Evolutionary conservation across 2,329 filamentous ascomycete genomes (phyloP).

Genomic region (Zelopaecilomyces penicillatus): DNA sequence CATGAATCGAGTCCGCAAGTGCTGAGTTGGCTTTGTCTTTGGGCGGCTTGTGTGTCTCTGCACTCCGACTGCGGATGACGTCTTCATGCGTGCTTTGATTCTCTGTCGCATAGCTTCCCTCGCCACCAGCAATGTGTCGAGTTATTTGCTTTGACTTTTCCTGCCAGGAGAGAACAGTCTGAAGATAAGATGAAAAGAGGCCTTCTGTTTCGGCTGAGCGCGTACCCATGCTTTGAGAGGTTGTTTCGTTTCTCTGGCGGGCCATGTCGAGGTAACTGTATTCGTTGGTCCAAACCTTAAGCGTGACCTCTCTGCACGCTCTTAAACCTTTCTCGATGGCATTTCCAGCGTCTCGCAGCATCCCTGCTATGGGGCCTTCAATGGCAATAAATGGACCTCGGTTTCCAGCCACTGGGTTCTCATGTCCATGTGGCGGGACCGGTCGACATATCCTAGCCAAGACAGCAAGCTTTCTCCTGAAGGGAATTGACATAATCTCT

Average conservation of each 20-base stretch:
- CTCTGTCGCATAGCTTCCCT: neutral
- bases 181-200: conserved; percentile 53
- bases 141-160: conserved; percentile 63
- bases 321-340: conserved; percentile 57
- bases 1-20: conserved; percentile 13
- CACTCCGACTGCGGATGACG: neutral
- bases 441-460: conserved; percentile 69
- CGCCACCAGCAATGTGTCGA: conserved; percentile 32
- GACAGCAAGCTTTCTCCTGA: conserved; percentile 67
- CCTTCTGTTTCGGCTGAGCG: conserved; percentile 20
- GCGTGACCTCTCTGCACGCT: conserved; percentile 29
- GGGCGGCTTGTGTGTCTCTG: conserved; percentile 4
- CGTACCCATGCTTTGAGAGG: neutral
- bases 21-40: conserved; percentile 1
- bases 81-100: conserved; percentile 1
- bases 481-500: conserved; percentile 67
- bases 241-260: neutral
- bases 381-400: conserved; percentile 78
- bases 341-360: conserved; percentile 49
- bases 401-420: conserved; percentile 27
- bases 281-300: conserved; percentile 38
- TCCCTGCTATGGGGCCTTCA: conserved; percentile 58
- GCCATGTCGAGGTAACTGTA: conserved; percentile 1
- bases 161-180: conserved; percentile 61
- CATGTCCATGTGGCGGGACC: conserved; percentile 33